Conservation (phyloP, 2,329 filamentous ascomycete genomes). For the Byssothecium circinans region DNA sequence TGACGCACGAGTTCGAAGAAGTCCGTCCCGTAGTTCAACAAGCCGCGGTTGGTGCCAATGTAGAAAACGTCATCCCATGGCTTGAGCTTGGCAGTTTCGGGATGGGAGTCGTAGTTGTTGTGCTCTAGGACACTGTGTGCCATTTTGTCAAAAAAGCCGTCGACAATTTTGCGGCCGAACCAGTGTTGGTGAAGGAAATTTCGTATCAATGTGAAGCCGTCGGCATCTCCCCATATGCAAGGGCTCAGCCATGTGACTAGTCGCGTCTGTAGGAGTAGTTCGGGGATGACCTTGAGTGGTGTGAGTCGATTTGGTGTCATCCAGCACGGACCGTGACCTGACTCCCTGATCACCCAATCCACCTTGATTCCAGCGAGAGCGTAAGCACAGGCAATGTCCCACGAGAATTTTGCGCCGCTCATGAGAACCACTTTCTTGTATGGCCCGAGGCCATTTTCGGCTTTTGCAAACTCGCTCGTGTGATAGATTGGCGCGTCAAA, state of each 20-base stretch:
- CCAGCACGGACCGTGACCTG: conserved; percentile 61
- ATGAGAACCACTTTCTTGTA: conserved; percentile 53
- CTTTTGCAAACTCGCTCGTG: conserved; percentile 54
- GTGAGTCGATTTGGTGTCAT: conserved; percentile 64
- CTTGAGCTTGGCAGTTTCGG: conserved; percentile 45
- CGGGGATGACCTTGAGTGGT: conserved; percentile 65
- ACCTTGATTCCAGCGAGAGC: conserved; percentile 56
- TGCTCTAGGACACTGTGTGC: conserved; percentile 53
- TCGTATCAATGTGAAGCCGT: conserved; percentile 60
- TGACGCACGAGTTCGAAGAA: conserved; percentile 60
- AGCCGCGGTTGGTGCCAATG: conserved; percentile 58
- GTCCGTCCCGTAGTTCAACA: conserved; percentile 61
- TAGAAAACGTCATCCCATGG: conserved; percentile 51
- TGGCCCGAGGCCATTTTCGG: conserved; percentile 39
- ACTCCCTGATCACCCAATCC: conserved; percentile 59
- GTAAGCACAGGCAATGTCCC: conserved; percentile 63
- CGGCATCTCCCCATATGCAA: conserved; percentile 69
- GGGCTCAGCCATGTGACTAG: conserved; percentile 74
- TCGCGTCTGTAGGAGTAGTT: conserved; percentile 66
- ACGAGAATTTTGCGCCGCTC: conserved; percentile 65
- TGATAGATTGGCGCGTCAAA: conserved; percentile 62
- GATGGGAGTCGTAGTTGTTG: conserved; percentile 49
- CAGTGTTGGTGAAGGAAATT: conserved; percentile 59
- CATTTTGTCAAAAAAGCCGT: conserved; percentile 59
- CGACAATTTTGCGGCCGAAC: conserved; percentile 58